phyloP scores from a whole-genome alignment of 768 basidiomycete genomes.

The Pulveroboletus ravenelii region DNA sequence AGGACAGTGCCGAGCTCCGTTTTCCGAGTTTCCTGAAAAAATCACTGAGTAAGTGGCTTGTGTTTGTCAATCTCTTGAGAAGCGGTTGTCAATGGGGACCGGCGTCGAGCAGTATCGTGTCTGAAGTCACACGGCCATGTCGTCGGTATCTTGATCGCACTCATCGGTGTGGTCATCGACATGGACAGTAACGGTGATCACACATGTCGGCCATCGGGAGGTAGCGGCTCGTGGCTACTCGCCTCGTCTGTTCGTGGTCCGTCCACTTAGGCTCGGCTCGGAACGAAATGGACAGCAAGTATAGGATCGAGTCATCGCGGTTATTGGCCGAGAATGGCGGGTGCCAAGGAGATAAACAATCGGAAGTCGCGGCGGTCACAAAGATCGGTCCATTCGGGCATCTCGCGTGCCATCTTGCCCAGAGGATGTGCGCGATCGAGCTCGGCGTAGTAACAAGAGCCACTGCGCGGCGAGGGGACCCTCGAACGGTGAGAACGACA shows the following conservation, averaged over 20 bases:
- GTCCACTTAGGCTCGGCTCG: neutral
- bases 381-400: neutral
- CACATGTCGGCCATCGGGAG: neutral
- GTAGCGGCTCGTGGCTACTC: neutral
- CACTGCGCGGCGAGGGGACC: neutral
- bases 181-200: neutral
- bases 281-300: neutral
- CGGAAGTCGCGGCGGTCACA: neutral
- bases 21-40: neutral
- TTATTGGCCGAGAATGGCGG: neutral
- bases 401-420: slow-evolving; percentile 4
- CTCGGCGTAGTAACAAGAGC: too few species aligned
- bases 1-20: neutral
- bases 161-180: too few species aligned
- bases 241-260: neutral
- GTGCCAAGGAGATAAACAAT: too few species aligned
- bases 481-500: neutral
- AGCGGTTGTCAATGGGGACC: too few species aligned
- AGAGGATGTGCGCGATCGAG: neutral
- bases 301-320: neutral
- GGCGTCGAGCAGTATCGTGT: neutral
- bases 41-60: neutral
- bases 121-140: neutral
- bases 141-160: neutral
- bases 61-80: neutral